Evolutionary conservation across 805 yeast species (phyloP), one percentile per base, ranked within the genome.

Genomic region (Wickerhamomyces tratensis): DNA sequence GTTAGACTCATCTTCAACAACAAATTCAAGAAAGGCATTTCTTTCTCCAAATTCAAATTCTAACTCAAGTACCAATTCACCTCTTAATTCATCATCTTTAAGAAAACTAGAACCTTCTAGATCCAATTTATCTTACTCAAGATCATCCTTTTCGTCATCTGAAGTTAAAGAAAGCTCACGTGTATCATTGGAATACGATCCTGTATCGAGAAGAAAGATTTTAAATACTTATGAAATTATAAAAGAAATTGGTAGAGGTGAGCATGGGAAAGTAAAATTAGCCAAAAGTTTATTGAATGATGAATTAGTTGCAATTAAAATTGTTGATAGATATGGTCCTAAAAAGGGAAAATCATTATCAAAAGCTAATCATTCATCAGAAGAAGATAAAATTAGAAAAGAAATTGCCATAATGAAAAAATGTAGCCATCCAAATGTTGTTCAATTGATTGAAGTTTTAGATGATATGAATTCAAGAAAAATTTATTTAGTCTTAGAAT

Each of bases 181-280:
- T 45, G 86, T 93, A 13, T 76, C 72, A 33, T 72, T 91, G 35
- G 95, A 89, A 51, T 88, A 86, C 63, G 96, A 93, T 60, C 97
- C 98, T 0, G 74, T 83, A 5, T 78, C 82, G 1, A 79, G 82
- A 47, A 76, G 93, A 40, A 85, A 89, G 57, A 78, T 82, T 33
- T 69, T 93, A 47, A 93, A 93, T 63, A 79, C 94, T 0, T 93
- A 89, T 58, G 98, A 93, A 61, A 85, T 93, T 34, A 63, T 88
- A 30, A 71, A 74, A 26, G 97, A 89, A 63, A 69, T 93, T 29
- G 98, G 98, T 10, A 72, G 85, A 33, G 98, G 98, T n/a, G 96
- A 89, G 60, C 98, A 91, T 63, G 98, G 98, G n/a, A 91, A 87
- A 60, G 98, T 93, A 37, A 93, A 93, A 59, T 70, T 93, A 15